Percentiles rank a stretch among this genome's conserved stretches.
phyloP scores from a whole-genome alignment of 257 asterid species.

The Striga asiatica region DNA sequence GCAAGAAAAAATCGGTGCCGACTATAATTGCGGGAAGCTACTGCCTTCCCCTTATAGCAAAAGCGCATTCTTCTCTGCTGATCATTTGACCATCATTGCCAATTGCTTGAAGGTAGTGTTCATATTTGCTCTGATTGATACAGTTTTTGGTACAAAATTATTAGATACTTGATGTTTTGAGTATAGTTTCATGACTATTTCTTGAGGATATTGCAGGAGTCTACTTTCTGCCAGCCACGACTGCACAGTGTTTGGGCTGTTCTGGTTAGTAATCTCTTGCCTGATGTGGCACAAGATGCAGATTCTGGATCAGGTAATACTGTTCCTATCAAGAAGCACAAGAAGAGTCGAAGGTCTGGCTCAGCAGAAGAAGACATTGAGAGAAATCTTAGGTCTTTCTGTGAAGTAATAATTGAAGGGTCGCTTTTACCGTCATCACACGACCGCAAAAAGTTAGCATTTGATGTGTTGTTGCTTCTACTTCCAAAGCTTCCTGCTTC shows the following conservation, averaged over 20 bases:
- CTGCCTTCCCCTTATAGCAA: conserved; percentile 70
- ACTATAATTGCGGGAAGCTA: conserved; percentile 49
- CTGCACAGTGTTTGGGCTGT: conserved; percentile 78
- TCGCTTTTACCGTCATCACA: conserved; percentile 83
- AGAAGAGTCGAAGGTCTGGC: conserved; percentile 50
- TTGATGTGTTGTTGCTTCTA: conserved; percentile 62
- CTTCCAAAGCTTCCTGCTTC: conserved; percentile 69
- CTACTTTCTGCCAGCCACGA: conserved; percentile 90
- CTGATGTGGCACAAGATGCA: conserved; percentile 47
- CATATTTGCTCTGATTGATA: conserved; percentile 6
- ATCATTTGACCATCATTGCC: conserved; percentile 46
- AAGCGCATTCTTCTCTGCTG: conserved; percentile 45
- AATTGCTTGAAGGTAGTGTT: conserved; percentile 73
- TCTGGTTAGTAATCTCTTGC: conserved; percentile 58
- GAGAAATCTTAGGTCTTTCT: conserved; percentile 50
- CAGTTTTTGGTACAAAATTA: not conserved
- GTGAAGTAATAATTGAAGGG: conserved; percentile 73
- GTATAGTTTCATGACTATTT: conserved; percentile 13
- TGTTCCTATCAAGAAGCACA: conserved; percentile 59
- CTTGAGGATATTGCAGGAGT: conserved; percentile 53
- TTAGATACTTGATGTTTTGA: not conserved
- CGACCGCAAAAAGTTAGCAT: conserved; percentile 81
- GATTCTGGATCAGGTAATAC: conserved; percentile 40
- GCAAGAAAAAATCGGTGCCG: conserved; percentile 43
- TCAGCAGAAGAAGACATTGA: conserved; percentile 61